These are phyloP conservation scores for Sanghuangporus baumii DNA, from an alignment of 1,284 basidiomycete species.

Conservation along the genomic window DNA sequence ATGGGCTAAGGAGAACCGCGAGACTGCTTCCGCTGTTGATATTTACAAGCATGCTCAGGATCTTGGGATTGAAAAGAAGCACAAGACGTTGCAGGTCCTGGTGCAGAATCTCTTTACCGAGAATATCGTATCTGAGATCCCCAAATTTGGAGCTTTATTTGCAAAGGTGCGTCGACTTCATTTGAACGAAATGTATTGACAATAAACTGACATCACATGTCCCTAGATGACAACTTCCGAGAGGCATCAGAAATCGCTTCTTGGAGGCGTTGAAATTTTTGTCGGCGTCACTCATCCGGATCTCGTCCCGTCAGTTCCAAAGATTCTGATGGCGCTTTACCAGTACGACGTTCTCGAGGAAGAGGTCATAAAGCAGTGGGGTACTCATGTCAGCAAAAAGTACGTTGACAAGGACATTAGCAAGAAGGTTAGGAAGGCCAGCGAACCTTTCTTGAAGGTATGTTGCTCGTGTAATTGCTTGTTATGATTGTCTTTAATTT, in stretches of 20 bases:
- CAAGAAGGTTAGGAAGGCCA: conserved; percentile 94
- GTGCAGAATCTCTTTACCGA: conserved; percentile 86
- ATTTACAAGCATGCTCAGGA: conserved; percentile 91
- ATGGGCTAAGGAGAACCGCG: conserved; percentile 83
- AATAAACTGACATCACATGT: neutral
- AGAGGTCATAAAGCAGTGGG: conserved; percentile 88
- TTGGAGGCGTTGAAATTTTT: conserved; percentile 86
- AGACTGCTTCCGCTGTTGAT: conserved; percentile 50
- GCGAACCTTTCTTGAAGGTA: conserved; percentile 88
- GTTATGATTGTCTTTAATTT: neutral
- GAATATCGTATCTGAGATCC: conserved; percentile 70
- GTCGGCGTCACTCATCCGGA: conserved; percentile 69
- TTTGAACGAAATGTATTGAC: neutral
- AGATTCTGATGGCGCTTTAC: conserved; percentile 94
- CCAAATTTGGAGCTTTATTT: conserved; percentile 71
- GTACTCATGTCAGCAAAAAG: conserved; percentile 96
- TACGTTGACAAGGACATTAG: conserved; percentile 94
- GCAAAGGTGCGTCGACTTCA: conserved; percentile 57
- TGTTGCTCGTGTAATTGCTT: conserved; percentile 17
- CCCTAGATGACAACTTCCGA: conserved; percentile 71
- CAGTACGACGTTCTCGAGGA: conserved; percentile 93
- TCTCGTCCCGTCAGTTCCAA: conserved; percentile 68
- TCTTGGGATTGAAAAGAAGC: conserved; percentile 91
- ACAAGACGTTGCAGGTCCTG: conserved; percentile 85
- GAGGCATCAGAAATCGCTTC: conserved; percentile 92